phyloP scores from a whole-genome alignment of 305 asterid species.

The Fraxinus greggii region DNA sequence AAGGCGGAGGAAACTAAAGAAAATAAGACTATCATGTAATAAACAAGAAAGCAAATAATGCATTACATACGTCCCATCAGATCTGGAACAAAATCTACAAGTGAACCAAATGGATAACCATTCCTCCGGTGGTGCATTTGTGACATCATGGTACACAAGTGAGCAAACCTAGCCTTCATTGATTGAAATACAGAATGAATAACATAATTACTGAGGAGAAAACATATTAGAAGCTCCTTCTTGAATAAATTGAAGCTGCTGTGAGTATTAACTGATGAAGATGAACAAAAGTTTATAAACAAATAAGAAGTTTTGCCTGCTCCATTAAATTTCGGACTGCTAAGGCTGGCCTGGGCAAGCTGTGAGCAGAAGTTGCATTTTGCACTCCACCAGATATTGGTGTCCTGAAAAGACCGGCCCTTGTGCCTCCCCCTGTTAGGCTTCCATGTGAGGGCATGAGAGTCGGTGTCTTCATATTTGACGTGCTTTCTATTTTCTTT shows the following conservation, averaged over 20 bases:
- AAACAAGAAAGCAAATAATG: neutral
- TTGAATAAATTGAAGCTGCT: slow-evolving; percentile 21
- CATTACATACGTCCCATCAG: slow-evolving; percentile 1
- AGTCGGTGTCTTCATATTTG: slow-evolving; percentile 43
- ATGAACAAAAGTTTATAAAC: neutral
- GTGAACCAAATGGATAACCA: slow-evolving; percentile 9
- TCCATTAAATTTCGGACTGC: slow-evolving; percentile 98
- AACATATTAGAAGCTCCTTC: slow-evolving; percentile 31
- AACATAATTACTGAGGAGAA: neutral
- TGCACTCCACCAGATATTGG: slow-evolving; percentile 99
- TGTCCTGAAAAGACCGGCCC: slow-evolving; percentile 95
- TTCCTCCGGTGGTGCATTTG: slow-evolving; percentile 8
- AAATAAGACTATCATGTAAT: neutral
- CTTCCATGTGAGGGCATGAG: slow-evolving; percentile 45
- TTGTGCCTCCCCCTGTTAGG: slow-evolving; percentile 62
- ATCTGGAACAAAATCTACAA: slow-evolving; percentile 6
- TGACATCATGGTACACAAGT: slow-evolving; percentile 8
- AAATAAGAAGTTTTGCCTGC: slow-evolving; percentile 52
- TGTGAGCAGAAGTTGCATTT: slow-evolving; percentile 96
- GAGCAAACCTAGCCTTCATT: slow-evolving; percentile 6
- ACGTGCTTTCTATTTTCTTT: slow-evolving; percentile 26
- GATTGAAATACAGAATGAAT: slow-evolving; percentile 25
- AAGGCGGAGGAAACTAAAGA: neutral
- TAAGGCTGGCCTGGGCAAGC: slow-evolving; percentile 88
- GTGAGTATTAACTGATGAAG: neutral